phyloP scores from a whole-genome alignment of 768 basidiomycete species.

The Tricholoma furcatifolium region DNA sequence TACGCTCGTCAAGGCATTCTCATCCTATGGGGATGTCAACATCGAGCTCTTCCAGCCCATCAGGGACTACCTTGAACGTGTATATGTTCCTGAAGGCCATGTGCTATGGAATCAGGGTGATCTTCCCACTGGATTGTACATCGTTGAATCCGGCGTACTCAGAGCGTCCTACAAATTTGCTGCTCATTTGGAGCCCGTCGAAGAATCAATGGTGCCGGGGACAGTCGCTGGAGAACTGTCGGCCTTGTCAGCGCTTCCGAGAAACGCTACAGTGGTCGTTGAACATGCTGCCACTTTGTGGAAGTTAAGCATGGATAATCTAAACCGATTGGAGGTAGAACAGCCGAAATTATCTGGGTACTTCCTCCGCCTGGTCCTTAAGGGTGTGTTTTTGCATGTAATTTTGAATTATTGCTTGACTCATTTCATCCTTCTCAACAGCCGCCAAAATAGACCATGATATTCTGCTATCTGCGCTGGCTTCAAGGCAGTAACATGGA shows the following conservation, averaged over 20 bases:
- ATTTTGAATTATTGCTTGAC: not conserved
- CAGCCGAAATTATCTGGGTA: conserved; percentile 61
- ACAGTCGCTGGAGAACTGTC: conserved; percentile 91
- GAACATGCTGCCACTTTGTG: conserved; percentile 81
- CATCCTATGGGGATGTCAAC: conserved; percentile 63
- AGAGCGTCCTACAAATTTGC: conserved; percentile 81
- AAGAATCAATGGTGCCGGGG: conserved; percentile 93
- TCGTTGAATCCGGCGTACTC: conserved; percentile 86
- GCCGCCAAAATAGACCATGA: conserved; percentile 19
- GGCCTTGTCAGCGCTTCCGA: conserved; percentile 70
- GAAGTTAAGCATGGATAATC: conserved; percentile 62
- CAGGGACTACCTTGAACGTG: conserved; percentile 66
- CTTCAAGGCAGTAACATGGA: conserved; percentile 11
- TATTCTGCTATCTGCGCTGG: conserved; percentile 18
- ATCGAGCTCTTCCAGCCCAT: conserved; percentile 60
- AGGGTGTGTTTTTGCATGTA: conserved; percentile 47
- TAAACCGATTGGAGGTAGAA: conserved; percentile 66
- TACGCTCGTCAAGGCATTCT: conserved; percentile 78
- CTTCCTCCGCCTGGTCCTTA: conserved; percentile 70
- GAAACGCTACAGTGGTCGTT: conserved; percentile 85
- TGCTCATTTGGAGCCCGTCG: conserved; percentile 61
- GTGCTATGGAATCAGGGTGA: conserved; percentile 82
- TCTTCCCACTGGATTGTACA: conserved; percentile 76
- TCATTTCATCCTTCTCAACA: not conserved
- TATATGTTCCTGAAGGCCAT: conserved; percentile 52